Evolutionary conservation across 2,329 filamentous ascomycete genomes (phyloP).

Genomic region (Fusarium miscanthi): DNA sequence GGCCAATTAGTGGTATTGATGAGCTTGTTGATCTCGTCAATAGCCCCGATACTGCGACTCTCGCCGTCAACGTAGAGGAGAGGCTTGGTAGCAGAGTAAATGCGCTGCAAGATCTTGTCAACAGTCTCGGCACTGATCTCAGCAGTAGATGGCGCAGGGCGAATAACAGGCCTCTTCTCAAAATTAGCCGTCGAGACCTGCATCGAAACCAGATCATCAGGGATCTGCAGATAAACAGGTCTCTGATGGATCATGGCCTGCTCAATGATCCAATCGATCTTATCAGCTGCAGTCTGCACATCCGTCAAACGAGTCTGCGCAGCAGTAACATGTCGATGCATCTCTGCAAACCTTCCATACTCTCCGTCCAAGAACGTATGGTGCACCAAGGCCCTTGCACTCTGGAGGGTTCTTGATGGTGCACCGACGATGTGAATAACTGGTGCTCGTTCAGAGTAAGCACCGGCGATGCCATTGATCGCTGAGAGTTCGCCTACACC

Average conservation of each 20-base stretch:
- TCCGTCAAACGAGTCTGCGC: slow-evolving; percentile 7
- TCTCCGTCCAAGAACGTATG: slow-evolving; percentile 19
- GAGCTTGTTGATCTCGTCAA: neutral
- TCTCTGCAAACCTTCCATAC: slow-evolving; percentile 8
- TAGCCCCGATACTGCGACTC: neutral
- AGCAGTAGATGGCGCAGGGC: neutral
- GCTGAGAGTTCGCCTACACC: slow-evolving; percentile 19
- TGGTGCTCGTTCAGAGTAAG: slow-evolving; percentile 7
- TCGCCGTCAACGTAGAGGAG: slow-evolving; percentile 13
- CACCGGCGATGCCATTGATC: slow-evolving; percentile 11
- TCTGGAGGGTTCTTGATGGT: neutral
- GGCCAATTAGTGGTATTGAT: neutral
- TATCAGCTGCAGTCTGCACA: neutral
- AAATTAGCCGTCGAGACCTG: neutral
- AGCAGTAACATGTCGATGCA: slow-evolving; percentile 16
- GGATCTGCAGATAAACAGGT: slow-evolving; percentile 14
- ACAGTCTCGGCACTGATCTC: neutral
- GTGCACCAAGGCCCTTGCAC: neutral
- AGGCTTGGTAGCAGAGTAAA: slow-evolving; percentile 12
- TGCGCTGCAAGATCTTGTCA: neutral
- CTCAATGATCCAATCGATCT: slow-evolving; percentile 16
- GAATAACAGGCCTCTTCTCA: neutral
- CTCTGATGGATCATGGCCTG: slow-evolving; percentile 5
- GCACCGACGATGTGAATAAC: slow-evolving; percentile 13
- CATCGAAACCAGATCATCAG: slow-evolving; percentile 11